Evolutionary conservation across 345 rosid genomes (phyloP).

Genomic region (Hirschfeldia incana): DNA sequence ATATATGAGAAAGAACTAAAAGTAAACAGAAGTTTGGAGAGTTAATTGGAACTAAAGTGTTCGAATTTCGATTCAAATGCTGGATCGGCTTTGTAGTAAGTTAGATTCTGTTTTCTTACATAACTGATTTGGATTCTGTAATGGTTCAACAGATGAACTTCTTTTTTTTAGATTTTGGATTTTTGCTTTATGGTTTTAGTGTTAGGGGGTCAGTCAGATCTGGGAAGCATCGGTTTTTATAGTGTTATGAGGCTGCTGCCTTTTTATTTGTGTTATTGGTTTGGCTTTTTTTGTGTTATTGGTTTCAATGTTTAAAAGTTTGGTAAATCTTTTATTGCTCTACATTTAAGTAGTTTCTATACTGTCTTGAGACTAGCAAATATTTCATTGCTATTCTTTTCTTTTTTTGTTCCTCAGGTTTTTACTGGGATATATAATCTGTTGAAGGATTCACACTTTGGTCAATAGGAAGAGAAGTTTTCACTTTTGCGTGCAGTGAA

Average conservation of each 20-base stretch:
- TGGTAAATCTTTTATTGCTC: constrained; percentile 8
- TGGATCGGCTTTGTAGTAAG: constrained; percentile 11
- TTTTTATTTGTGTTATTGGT: not conserved
- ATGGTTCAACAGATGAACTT: not conserved
- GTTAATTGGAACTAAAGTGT: no score
- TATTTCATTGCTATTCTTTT: not conserved
- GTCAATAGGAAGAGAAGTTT: not conserved
- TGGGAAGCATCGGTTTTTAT: constrained; percentile 16
- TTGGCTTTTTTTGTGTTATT: not conserved
- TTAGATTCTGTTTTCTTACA: constrained; percentile 1
- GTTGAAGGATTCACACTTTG: constrained; percentile 12
- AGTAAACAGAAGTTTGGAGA: no score
- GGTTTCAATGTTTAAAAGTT: not conserved
- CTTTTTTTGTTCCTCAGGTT: constrained; percentile 7
- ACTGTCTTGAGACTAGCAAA: constrained; percentile 9
- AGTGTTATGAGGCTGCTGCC: not conserved
- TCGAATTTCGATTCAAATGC: no score
- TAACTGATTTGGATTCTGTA: not conserved
- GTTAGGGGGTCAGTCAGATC: constrained; percentile 25
- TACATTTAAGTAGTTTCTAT: not conserved
- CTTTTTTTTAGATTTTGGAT: not conserved
- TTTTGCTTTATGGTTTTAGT: not conserved
- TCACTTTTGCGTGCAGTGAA: not conserved
- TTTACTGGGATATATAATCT: constrained; percentile 7
- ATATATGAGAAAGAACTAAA: not conserved